phyloP scores from a whole-genome alignment of 345 rosid species.

The Sisymbrium irio region DNA sequence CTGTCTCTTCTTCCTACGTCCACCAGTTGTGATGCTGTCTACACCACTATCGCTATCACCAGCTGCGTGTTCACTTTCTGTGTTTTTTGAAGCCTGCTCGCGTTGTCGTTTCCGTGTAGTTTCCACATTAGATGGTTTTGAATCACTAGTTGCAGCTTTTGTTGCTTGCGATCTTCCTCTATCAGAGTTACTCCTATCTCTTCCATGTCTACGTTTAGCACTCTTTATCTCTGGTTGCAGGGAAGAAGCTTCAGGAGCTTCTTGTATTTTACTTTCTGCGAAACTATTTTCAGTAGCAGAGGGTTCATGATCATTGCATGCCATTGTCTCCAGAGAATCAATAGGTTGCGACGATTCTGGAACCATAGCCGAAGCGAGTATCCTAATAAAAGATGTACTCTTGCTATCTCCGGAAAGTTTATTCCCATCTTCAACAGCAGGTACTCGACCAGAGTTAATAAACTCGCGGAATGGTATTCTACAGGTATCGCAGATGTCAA shows the following conservation, averaged over 20 bases:
- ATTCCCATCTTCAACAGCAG: conserved; percentile 43
- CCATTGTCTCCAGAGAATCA: conserved; percentile 20
- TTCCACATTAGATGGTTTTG: conserved; percentile 47
- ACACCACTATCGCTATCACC: conserved; percentile 65
- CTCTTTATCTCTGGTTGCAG: conserved; percentile 52
- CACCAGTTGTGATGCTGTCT: conserved; percentile 59
- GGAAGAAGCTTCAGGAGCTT: conserved; percentile 51
- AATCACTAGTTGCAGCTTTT: conserved; percentile 58
- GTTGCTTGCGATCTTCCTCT: conserved; percentile 45
- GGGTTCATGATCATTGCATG: conserved; percentile 38
- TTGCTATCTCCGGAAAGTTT: conserved; percentile 33
- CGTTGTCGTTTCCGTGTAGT: conserved; percentile 54
- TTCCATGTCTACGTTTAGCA: conserved; percentile 41
- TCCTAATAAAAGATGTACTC: conserved; percentile 58
- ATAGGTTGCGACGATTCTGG: conserved; percentile 20
- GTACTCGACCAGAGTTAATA: conserved; percentile 52
- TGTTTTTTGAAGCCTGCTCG: conserved; percentile 40
- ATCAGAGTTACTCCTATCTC: conserved; percentile 55
- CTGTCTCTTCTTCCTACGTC: conserved; percentile 65
- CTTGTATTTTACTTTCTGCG: conserved; percentile 47
- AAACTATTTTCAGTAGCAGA: conserved; percentile 57
- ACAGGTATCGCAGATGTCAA: conserved; percentile 56
- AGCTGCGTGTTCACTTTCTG: conserved; percentile 50
- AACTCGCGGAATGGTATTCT: conserved; percentile 55
- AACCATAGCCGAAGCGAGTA: conserved; percentile 42